Evolutionary conservation across 192 early-diverging fungal genomes (phyloP).

Genomic region (Radiomyces spectabilis): DNA sequence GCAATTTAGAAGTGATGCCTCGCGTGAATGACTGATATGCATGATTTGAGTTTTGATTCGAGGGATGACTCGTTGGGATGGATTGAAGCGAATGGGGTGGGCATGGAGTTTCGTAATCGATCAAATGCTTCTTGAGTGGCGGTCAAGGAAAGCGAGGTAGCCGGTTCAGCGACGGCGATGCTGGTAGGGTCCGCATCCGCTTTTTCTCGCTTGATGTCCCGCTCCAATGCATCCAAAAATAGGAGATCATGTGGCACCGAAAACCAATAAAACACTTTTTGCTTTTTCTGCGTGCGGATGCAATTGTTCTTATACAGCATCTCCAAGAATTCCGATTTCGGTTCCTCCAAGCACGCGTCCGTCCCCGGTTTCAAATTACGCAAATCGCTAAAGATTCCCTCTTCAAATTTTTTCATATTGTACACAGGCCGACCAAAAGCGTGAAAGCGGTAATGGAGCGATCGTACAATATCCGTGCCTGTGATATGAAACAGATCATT

Average conservation of each 20-base stretch:
- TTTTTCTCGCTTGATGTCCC: slow-evolving; percentile 92
- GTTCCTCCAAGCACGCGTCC: slow-evolving; percentile 90
- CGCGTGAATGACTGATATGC: no score
- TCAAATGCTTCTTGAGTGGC: slow-evolving; percentile 50
- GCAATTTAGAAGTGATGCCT: no score
- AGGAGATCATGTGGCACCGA: slow-evolving; percentile 91
- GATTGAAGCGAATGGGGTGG: no score
- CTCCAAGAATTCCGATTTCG: slow-evolving; percentile 89
- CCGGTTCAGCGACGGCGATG: slow-evolving; percentile 56
- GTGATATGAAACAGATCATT: slow-evolving; percentile 92
- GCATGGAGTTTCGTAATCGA: slow-evolving; percentile 43
- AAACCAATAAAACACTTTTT: slow-evolving; percentile 99
- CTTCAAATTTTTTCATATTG: slow-evolving; percentile 96
- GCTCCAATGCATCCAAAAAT: slow-evolving; percentile 93
- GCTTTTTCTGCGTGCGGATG: slow-evolving; percentile 98
- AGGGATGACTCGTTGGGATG: no score
- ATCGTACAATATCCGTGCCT: slow-evolving; percentile 92
- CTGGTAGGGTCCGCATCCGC: slow-evolving; percentile 82
- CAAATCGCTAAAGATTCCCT: slow-evolving; percentile 95
- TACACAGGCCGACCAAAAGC: slow-evolving; percentile 80
- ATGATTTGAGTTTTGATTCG: no score
- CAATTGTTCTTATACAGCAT: slow-evolving; percentile 94
- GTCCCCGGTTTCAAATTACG: slow-evolving; percentile 90
- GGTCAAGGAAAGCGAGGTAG: slow-evolving; percentile 55
- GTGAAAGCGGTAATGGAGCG: slow-evolving; percentile 86